Evolutionary conservation across 352 stramenopile species (phyloP), one percentile per base, ranked within the genome.

Genomic region (Phytopythium helicoides): DNA sequence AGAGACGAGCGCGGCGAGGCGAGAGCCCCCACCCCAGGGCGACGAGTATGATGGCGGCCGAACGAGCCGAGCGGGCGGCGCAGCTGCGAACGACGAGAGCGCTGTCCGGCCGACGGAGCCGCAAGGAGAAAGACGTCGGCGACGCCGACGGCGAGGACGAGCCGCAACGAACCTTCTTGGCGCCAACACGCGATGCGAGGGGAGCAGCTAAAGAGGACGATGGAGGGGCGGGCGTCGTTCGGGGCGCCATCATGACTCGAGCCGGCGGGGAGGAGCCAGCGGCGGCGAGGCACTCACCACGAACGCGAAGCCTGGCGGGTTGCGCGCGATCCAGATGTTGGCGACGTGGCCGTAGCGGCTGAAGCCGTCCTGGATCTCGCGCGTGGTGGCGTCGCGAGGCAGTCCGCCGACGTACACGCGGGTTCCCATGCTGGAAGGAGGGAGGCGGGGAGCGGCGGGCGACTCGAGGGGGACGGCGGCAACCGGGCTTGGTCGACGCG

Each of bases 241-340:
- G 47, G 19, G 58, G 52, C 28, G 28, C 62, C 68, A 75, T 75
- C 69, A 81, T 69, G 56, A 54, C 49, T 40, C 41, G 60, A 33
- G 46, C 46, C 26, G 26, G 31, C 31, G 46, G 28, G 33, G 19
- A 22, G 9, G 46, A 8, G 46, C 46, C 46, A 19, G 8, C 25
- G 25, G 45, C 52, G 49, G 60, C 60, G 60, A 56, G 31, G 46
- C 66, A 92, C 84, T 89, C 80, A 94, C 84, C 80, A 94, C 78
- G 69, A 94, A 94, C 74, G 84, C 84, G 64, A 94, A 94, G 63
- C 84, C 84, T 15, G 84, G 84, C 49, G 84, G 84, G 70, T 94
- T 94, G 50, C 84, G 81, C 47, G 84, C 84, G 54, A 94, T 82
- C 84, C 84, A 94, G 54, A 94, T 87, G 70, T 92, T 94, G 61